Percentiles rank a stretch among this genome's conserved stretches.
Evolutionary conservation across 2,329 filamentous ascomycete genomes (phyloP).

Genomic region (Cladosporium sp.): DNA sequence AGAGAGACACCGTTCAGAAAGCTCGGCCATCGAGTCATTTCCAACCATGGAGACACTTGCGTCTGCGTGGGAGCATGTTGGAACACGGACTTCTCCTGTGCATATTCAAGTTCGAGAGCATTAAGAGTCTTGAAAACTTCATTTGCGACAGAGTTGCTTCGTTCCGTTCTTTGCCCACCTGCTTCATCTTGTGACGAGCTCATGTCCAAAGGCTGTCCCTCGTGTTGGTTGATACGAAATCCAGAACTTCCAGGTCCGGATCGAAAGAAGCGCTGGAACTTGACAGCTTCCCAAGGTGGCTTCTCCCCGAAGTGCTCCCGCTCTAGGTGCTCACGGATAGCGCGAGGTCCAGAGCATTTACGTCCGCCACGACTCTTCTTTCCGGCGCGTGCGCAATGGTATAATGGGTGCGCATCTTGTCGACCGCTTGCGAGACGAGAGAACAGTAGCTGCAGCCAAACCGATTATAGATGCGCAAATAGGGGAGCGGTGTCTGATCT

Average conservation of each 20-base stretch:
- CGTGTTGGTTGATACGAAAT: background rate
- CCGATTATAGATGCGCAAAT: background rate
- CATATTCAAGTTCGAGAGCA: background rate
- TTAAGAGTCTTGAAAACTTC: conserved; percentile 1
- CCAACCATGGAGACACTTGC: background rate
- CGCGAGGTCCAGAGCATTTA: background rate
- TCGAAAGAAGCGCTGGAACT: background rate
- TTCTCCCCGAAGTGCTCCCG: background rate
- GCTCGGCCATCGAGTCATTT: conserved; percentile 1
- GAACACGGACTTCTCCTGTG: background rate
- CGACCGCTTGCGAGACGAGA: background rate
- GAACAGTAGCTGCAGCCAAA: background rate
- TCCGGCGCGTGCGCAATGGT: background rate
- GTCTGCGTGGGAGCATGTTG: background rate
- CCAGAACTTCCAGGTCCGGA: background rate
- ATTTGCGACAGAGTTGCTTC: background rate
- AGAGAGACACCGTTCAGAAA: background rate
- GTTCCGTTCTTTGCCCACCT: background rate
- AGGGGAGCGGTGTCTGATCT: background rate
- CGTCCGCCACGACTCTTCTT: background rate
- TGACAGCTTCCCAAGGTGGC: background rate
- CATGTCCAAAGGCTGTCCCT: background rate
- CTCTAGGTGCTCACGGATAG: background rate
- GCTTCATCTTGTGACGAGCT: background rate
- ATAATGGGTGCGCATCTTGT: background rate